These are phyloP conservation scores for Hibiscus mutabilis DNA, from an alignment of 345 rosid genomes.

Conservation along the genomic window DNA sequence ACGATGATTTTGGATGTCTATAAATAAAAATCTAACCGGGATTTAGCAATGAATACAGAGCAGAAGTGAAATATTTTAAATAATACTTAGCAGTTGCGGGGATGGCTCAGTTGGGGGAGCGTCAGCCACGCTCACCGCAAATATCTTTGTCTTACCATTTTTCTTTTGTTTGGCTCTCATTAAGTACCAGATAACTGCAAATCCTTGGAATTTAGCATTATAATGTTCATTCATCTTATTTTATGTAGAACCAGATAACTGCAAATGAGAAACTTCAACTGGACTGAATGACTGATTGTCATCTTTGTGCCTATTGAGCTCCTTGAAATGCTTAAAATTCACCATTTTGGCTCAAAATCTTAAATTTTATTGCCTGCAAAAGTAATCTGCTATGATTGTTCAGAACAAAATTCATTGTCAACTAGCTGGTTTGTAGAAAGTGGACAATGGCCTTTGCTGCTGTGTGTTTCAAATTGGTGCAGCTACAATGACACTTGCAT, in stretches of 20 bases:
- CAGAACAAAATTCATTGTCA: not conserved
- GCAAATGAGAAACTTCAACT: not conserved
- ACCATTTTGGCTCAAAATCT: not conserved
- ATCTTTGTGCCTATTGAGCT: not conserved
- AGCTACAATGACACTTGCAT: constrained; percentile 70
- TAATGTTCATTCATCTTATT: not conserved
- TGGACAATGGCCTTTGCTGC: constrained; percentile 95
- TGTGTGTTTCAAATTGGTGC: constrained; percentile 65
- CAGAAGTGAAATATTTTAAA: too few species aligned
- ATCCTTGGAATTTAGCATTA: not conserved
- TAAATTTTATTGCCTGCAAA: not conserved
- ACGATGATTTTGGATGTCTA: too few species aligned
- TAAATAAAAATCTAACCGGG: too few species aligned
- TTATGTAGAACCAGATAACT: not conserved
- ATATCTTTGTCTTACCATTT: too few species aligned
- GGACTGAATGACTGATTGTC: not conserved
- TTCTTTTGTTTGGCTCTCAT: too few species aligned
- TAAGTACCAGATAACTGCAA: too few species aligned
- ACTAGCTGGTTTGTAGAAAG: constrained; percentile 30
- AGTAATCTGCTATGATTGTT: not conserved
- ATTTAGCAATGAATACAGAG: too few species aligned
- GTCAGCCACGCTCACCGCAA: too few species aligned
- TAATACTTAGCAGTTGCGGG: too few species aligned
- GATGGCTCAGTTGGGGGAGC: too few species aligned
- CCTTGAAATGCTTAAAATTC: not conserved